These are phyloP conservation scores for Colletotrichum euphorbiae DNA, from an alignment of 2,329 filamentous ascomycete species.

Conservation along the genomic window DNA sequence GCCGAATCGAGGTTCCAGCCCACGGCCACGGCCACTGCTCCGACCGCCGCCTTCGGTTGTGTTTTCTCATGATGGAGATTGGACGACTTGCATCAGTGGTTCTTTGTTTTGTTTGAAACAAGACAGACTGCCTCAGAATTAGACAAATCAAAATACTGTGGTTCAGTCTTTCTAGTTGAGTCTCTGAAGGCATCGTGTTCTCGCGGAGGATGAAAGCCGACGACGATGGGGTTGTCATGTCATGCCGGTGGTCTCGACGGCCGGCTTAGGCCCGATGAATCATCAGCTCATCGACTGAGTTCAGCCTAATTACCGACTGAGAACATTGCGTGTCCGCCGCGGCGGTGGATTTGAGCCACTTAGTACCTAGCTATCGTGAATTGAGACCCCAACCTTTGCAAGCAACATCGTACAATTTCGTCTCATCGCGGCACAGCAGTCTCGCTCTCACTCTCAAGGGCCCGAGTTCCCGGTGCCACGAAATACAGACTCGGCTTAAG, in stretches of 20 bases:
- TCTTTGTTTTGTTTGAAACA: neutral
- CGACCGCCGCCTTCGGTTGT: slow-evolving; percentile 22
- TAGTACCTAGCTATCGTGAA: no score
- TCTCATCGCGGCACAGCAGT: neutral
- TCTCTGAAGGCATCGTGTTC: neutral
- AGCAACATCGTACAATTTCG: no score
- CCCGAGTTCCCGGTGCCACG: no score
- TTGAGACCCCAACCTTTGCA: no score
- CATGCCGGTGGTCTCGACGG: no score
- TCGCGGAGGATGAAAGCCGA: slow-evolving; percentile 3
- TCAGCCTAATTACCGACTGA: no score
- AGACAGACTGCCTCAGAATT: neutral
- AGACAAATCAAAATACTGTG: neutral
- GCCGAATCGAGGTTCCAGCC: slow-evolving; percentile 19
- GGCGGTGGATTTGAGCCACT: no score
- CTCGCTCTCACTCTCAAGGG: no score
- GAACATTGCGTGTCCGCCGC: no score
- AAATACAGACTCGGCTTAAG: no score
- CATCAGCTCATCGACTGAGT: no score
- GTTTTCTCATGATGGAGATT: neutral
- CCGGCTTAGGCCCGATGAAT: neutral
- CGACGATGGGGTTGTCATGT: no score
- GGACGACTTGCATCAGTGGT: neutral
- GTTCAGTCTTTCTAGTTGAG: neutral
- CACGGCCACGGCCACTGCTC: neutral